phyloP scores from a whole-genome alignment of 345 rosid species.

The Cardamine resedifolia region DNA sequence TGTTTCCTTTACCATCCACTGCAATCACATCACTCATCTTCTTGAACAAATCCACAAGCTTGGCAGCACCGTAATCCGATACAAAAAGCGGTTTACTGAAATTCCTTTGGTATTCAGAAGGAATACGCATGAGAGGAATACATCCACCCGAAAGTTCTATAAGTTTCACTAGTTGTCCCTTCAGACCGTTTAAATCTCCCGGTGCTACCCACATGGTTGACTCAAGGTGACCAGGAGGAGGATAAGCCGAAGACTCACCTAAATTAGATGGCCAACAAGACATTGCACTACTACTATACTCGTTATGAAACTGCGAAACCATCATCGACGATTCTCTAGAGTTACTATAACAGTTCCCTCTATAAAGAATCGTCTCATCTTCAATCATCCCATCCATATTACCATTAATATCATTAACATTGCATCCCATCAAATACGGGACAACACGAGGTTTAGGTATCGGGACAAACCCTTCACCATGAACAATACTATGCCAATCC shows the following conservation, averaged over 20 bases:
- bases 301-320: conserved; percentile 51
- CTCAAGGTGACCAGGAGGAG: conserved; percentile 59
- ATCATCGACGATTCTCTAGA: conserved; percentile 55
- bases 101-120: conserved; percentile 68
- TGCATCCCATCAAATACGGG: conserved; percentile 57
- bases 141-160: conserved; percentile 85
- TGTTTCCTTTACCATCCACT: conserved; percentile 74
- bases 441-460: conserved; percentile 46
- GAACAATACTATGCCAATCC: conserved; percentile 98
- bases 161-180: conserved; percentile 72
- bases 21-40: conserved; percentile 71
- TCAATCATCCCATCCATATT: conserved; percentile 53
- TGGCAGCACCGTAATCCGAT: conserved; percentile 69
- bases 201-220: conserved; percentile 83
- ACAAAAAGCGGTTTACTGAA: conserved; percentile 80
- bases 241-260: conserved; percentile 48
- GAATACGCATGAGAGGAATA: conserved; percentile 72
- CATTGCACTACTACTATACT: conserved; percentile 25
- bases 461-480: conserved; percentile 89
- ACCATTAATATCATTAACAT: conserved; percentile 34
- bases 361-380: conserved; percentile 72
- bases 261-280: conserved; percentile 54
- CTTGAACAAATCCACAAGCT: conserved; percentile 84
- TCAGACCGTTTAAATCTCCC: conserved; percentile 84
- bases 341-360: conserved; percentile 59